Base-by-base conservation (phyloP, 139 green algal genomes). In the Nannochloris sp. region DNA sequence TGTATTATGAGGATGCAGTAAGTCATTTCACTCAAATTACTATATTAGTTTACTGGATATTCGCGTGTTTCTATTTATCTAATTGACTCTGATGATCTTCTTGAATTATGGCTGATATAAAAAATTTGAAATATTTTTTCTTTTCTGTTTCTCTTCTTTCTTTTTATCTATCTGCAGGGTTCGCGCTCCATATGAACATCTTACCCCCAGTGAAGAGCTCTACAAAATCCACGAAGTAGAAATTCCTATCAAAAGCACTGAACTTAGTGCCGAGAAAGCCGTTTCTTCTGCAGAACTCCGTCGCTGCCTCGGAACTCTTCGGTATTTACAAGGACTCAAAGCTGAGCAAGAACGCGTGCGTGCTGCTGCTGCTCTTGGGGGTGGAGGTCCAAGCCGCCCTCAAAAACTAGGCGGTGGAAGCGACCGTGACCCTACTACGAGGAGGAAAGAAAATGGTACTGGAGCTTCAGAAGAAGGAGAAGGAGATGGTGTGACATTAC, bases 321-420 rank as follows among this genome's bases (percentile, higher is more conserved):
- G 84, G 45, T 96, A 95, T 79, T 77, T 96, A n/a, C 54, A 67
- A 4, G 67, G 61, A 29, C 70, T 89, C 3, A 59, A 71, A 24
- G 48, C 39, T 19, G 64, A 53, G 27, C 47, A 54, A 34, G 31
- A 14, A 15, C 6, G 29, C 10, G 13, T 34, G 10, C 30, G 24
- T 24, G 6, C 48, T 25, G 39, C 19, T 5, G 29, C 14, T n/a
- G 46, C 39, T 25, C 30, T 35, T 23, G 47, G 27, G 24, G 25
- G 48, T n/a, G 19, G 42, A 19, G n/a, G n/a, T n/a, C n/a, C n/a
- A n/a, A n/a, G n/a, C n/a, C n/a, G n/a, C n/a, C 42, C 42, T 19
- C 42, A 51, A 19, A 51, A 51, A 19, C 19, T 51, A 19, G 42
- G 42, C 19, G 42, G 42, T 19, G 42, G n/a, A n/a, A n/a, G n/a